Base-by-base conservation (phyloP, 2,329 filamentous ascomycete species). In the Purpureocillium lavendulum region DNA sequence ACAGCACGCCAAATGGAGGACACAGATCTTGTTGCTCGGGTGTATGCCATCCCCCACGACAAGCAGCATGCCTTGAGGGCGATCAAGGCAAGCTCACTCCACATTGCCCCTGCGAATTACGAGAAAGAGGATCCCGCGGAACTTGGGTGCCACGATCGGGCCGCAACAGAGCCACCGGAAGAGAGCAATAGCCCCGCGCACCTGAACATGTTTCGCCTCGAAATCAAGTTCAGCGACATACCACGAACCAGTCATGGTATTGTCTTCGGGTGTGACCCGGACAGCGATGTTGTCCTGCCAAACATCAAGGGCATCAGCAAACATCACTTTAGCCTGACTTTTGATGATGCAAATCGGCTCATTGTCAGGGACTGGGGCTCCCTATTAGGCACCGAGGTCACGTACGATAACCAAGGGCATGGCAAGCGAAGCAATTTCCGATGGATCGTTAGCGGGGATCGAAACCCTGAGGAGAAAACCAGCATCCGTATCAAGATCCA, bases 401-500 rank as follows among this genome's bases (percentile, higher is more conserved):
- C 47, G 5, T 55, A 54, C 33, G 35, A 46, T 30, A 16, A 31
- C 1, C 15, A 44, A 31, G 50, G 47, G 7, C 1, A 41, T 4
- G 50, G 49, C 15, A 24, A 2, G 5, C 49, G 51, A 17, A 42
- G 45, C 8, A 21, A 39, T 7, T 54, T 54, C 34, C 30, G 36
- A 16, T 55, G 51, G 51, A 52, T 54, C 30, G 28, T 55, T 32
- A 40, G 49, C 36, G 48, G 50, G 7, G 18, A 46, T 17, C 1
- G 16, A 2, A 38, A 42, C 26, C 38, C 39, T 18, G 10, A 41
- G 17, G 13, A 16, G 14, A 31, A 40, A 11, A 0, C 14, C 33
- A 33, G 17, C 12, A 48, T 49, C 33, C 29, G 45, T 36, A 45
- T 49, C 33, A 38, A 15, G 7, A 8, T 45, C 7, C n/a, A 30